A percentile compares a stretch with the other conserved stretches of the same genome.
phyloP scores from a whole-genome alignment of 2,329 filamentous ascomycete genomes.

The Dothideomycetidae sp. region DNA sequence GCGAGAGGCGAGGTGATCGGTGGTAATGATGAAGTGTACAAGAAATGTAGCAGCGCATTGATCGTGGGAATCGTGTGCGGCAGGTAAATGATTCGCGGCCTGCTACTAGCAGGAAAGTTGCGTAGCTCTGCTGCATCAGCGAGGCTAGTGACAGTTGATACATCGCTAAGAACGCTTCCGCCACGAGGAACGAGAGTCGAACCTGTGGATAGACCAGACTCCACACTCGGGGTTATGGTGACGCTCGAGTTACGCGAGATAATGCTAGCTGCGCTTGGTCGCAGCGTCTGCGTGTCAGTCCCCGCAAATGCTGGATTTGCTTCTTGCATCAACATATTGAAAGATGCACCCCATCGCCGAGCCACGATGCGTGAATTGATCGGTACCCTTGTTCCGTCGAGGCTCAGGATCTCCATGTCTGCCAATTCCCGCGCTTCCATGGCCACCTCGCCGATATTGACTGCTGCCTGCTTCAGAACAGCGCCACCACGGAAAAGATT shows the following conservation, averaged over 20 bases:
- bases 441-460: conserved; percentile 72
- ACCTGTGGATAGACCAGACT: conserved; percentile 29
- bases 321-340: conserved; percentile 79
- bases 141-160: conserved; percentile 35
- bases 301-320: conserved; percentile 54
- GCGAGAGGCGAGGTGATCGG: conserved; percentile 62
- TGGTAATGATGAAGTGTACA: conserved; percentile 86
- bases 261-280: conserved; percentile 40
- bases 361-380: conserved; percentile 84
- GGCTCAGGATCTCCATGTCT: conserved; percentile 93
- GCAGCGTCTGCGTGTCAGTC: conserved; percentile 58
- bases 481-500: conserved; percentile 58
- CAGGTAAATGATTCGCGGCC: conserved; percentile 78
- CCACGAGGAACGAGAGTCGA: conserved; percentile 25
- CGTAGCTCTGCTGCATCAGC: conserved; percentile 38
- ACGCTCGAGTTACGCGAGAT: conserved; percentile 64
- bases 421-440: conserved; percentile 69
- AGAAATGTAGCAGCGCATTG: conserved; percentile 77
- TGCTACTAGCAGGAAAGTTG: conserved; percentile 41
- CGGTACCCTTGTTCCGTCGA: conserved; percentile 80
- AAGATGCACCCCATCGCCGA: conserved; percentile 87
- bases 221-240: conserved; percentile 62
- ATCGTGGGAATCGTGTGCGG: conserved; percentile 84
- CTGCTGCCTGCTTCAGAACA: conserved; percentile 59
- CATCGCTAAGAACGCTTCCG: conserved; percentile 11